Conservation (phyloP, 179 eudicot species). For the Dionaea muscipula region DNA sequence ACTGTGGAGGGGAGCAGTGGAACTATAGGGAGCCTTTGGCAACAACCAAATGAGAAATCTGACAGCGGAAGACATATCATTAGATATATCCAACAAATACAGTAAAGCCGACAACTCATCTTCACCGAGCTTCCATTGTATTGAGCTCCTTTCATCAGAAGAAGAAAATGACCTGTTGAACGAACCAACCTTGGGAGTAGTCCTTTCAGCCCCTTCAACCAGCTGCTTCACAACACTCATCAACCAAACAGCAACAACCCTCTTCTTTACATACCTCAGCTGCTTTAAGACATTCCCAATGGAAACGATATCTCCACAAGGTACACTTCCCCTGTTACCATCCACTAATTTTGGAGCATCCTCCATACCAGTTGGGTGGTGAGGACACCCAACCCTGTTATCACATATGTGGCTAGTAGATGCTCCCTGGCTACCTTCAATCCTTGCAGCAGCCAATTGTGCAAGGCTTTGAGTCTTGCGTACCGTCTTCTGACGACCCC, state of each 20-base stretch:
- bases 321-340: slow-evolving; percentile 19
- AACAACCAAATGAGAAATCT: slow-evolving; percentile 81
- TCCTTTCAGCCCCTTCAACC: slow-evolving; percentile 63
- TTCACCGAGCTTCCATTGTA: slow-evolving; percentile 82
- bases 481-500: slow-evolving; percentile 77
- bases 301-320: slow-evolving; percentile 41
- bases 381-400: slow-evolving; percentile 67
- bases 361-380: slow-evolving; percentile 46
- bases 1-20: slow-evolving; percentile 44
- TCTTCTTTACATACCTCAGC: slow-evolving; percentile 55
- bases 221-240: slow-evolving; percentile 47
- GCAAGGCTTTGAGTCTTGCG: slow-evolving; percentile 95
- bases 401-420: slow-evolving; percentile 98
- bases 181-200: slow-evolving; percentile 38
- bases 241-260: slow-evolving; percentile 62
- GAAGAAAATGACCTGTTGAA: slow-evolving; percentile 40
- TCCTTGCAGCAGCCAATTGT: slow-evolving; percentile 78
- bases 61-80: slow-evolving; percentile 60
- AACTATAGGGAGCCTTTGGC: slow-evolving; percentile 52
- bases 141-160: slow-evolving; percentile 48
- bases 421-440: slow-evolving; percentile 97
- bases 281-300: slow-evolving; percentile 60
- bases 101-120: slow-evolving; percentile 76
- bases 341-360: slow-evolving; percentile 41
- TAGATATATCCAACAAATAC: slow-evolving; percentile 67